These are phyloP conservation scores for Pseudopyrenochaeta lycopersici DNA, from an alignment of 2,329 filamentous ascomycete species.

Conservation along the genomic window DNA sequence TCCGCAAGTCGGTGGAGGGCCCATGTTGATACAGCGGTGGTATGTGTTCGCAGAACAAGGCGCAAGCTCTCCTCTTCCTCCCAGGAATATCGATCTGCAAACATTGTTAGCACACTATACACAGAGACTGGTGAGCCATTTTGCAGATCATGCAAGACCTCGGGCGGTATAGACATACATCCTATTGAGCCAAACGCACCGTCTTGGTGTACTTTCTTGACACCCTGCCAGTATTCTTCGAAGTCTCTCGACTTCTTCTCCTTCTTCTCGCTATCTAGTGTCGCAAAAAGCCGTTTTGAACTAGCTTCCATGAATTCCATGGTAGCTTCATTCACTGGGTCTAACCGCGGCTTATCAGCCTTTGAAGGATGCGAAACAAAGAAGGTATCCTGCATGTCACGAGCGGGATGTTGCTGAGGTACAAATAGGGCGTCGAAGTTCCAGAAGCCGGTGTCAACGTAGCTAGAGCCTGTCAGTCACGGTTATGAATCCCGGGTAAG, in stretches of 20 bases:
- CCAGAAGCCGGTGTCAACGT: slow-evolving; percentile 98
- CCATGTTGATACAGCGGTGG: slow-evolving; percentile 88
- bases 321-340: slow-evolving; percentile 58
- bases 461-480: slow-evolving; percentile 56
- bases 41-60: slow-evolving; percentile 94
- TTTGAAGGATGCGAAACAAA: slow-evolving; percentile 90
- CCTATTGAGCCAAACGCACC: slow-evolving; percentile 95
- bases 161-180: slow-evolving; percentile 50
- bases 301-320: slow-evolving; percentile 60
- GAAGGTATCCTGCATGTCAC: slow-evolving; percentile 97
- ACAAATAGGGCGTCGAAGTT: slow-evolving; percentile 98
- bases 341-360: slow-evolving; percentile 72
- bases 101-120: neutral
- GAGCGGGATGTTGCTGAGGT: slow-evolving; percentile 95
- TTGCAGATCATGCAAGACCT: neutral
- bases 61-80: slow-evolving; percentile 83
- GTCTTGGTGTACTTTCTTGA: slow-evolving; percentile 84
- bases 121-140: neutral
- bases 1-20: slow-evolving; percentile 90
- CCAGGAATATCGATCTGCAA: slow-evolving; percentile 84
- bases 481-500: too few relatives aligned
- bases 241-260: slow-evolving; percentile 70
- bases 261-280: slow-evolving; percentile 61
- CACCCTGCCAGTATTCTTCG: slow-evolving; percentile 86
- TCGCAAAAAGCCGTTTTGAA: slow-evolving; percentile 62